Evolutionary conservation across 805 yeast species (phyloP), one percentile per base, ranked within the genome.

Genomic region (Zygosaccharomyces pseudorouxii): DNA sequence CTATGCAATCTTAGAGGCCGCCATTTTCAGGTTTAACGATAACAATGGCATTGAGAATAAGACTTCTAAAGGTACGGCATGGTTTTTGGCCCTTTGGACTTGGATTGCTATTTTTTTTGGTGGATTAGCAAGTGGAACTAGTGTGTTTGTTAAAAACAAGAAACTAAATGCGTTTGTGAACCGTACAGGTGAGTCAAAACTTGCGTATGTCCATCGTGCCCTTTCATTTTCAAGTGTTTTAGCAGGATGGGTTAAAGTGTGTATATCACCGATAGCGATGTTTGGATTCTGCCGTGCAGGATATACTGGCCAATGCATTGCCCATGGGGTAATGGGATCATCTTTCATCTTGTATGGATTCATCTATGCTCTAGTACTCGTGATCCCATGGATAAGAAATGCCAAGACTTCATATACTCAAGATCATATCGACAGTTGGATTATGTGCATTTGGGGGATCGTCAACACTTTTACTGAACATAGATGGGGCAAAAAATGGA

Each of bases 321-420:
- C 98, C 0, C 98, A 92, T 65, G 97, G 97, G 4, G 87, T 92
- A 51, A 92, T 92, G 98, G 98, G 98, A 0, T 77, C 87, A 20
- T 84, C 95, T 0, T 92, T 92, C 57, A 77, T 92, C 9, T 68
- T 75, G 3, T 92, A 92, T 64, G 96, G 97, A 3, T 81, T 84
- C 51, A 68, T 89, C 9, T 74, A 88, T 56, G 64, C 80, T 2
- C 65, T 81, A 59, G 82, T 88, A 58, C 72, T 92, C 46, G 76
- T 81, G 7, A 69, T 88, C 3, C 92, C 93, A 3, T 81, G 93
- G 90, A 64, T 89, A 57, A 70, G 88, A 58, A 69, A 78, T 57
- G 67, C 74, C 51, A 55, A 64, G n/a, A 60, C 69, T 7, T 71
- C 71, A 45, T 78, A 74, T 53, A 79, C 90, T 20, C 97, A 89